Base-by-base conservation (phyloP, 768 basidiomycete genomes). In the Porpolomopsis calyptriformis region DNA sequence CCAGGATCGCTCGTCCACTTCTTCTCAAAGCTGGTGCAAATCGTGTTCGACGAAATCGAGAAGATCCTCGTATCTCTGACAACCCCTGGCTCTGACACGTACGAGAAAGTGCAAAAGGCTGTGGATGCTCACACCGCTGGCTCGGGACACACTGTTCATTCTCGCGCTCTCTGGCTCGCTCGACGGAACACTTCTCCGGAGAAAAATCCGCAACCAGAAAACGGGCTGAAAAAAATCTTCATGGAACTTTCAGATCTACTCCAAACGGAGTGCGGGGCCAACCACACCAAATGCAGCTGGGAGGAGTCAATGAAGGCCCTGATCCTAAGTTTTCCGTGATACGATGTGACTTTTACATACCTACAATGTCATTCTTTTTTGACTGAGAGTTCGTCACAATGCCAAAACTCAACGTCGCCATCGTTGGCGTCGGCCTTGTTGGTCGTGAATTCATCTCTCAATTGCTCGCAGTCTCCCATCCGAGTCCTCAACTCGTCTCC, bases 401-500 rank as follows among this genome's bases (percentile, higher is more conserved):
- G 19, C 55, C 55, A 54, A 58, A 51, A 58, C 16, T 68, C 49
- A 61, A 68, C 65, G 78, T 97, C 44, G 89, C 89, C 36, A 73
- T 96, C 52, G 72, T 97, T 46, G 96, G 96, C 48, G 76, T 90
- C 25, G 96, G 96, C 2, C 85, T 94, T 43, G 96, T 99, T 20
- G 96, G 96, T 23, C 71, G 77, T 33, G 88, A 90, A 58, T 77
- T 98, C 55, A 71, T 98, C 61, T 63, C 72, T 34, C 96, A 98
- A 63, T 72, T 97, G 19, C 71, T 78, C 40, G 68, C 80, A 10
- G 72, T 81, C 27, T 79, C 84, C 2, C 49, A 68, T n/a, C 67
- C 56, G 55, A 66, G 68, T 22, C 74, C 72, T 69, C 71, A 65
- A 40, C 68, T 91, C 55, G 69, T 84, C 55, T 78, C 82, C 14